A percentile compares a stretch with the other conserved stretches of the same genome.
Evolutionary conservation across 1,139 yeast species (phyloP).

Genomic region (Geotrichum restrictum): DNA sequence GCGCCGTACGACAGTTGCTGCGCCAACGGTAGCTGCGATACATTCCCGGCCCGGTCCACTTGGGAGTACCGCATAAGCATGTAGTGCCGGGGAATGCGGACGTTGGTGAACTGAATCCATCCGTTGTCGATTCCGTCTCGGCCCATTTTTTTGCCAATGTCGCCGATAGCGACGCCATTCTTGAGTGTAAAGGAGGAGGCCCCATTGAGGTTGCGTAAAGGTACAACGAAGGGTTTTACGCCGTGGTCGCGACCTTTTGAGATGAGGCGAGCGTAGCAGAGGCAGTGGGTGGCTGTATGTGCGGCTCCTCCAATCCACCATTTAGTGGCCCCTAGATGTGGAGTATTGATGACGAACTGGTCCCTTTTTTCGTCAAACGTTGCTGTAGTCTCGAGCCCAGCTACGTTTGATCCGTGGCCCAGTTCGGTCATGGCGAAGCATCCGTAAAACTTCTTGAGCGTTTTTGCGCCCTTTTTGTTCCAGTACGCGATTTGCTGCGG

Average conservation of each 20-base stretch:
- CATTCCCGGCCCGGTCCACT: conserved; percentile 65
- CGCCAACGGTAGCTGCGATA: conserved; percentile 63
- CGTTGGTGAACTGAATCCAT: conserved; percentile 83
- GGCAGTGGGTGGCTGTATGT: conserved; percentile 81
- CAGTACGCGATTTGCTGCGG: conserved; percentile 57
- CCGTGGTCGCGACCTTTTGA: conserved; percentile 81
- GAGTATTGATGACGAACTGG: conserved; percentile 72
- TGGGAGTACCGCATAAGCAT: conserved; percentile 75
- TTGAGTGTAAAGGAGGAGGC: conserved; percentile 58
- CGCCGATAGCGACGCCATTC: conserved; percentile 82
- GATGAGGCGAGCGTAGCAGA: conserved; percentile 72
- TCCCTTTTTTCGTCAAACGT: conserved; percentile 62
- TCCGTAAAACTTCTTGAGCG: conserved; percentile 67
- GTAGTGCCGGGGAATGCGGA: conserved; percentile 72
- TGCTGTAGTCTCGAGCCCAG: conserved; percentile 84
- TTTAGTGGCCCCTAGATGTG: conserved; percentile 84
- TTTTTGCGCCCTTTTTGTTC: conserved; percentile 64
- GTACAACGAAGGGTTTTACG: conserved; percentile 86
- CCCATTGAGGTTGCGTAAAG: conserved; percentile 66
- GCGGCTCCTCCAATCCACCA: conserved; percentile 99
- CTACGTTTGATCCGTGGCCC: conserved; percentile 93
- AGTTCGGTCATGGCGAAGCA: conserved; percentile 92
- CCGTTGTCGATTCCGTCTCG: conserved; percentile 75
- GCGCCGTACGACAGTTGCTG: conserved; percentile 86
- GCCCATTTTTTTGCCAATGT: conserved; percentile 90